A percentile compares a stretch with the other conserved stretches of the same genome.
Conservation (phyloP, 139 green algal genomes). For the Microglena sp. region DNA sequence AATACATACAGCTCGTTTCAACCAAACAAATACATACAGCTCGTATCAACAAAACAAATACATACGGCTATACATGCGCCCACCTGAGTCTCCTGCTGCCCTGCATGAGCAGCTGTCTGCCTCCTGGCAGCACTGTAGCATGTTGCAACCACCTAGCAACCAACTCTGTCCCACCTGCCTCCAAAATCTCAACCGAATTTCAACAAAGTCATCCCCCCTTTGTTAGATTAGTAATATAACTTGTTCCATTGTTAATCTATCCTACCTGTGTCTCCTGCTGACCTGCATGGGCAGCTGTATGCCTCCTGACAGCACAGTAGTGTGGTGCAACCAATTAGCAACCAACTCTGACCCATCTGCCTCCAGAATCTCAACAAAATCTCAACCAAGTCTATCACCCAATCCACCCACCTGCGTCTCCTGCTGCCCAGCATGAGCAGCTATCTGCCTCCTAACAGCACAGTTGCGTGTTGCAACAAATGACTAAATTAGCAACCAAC, state of each 20-base stretch:
- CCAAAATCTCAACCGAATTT: too few relatives aligned
- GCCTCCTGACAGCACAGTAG: constrained; percentile 72
- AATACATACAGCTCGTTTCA: too few relatives aligned
- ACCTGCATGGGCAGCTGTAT: constrained; percentile 54
- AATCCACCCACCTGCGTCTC: neutral
- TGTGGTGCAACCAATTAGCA: constrained; percentile 70
- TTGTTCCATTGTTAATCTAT: too few relatives aligned
- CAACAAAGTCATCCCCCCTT: too few relatives aligned
- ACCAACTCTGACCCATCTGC: too few relatives aligned
- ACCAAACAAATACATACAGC: too few relatives aligned
- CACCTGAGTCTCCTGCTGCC: constrained; percentile 55
- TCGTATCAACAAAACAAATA: neutral
- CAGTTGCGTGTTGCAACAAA: constrained; percentile 75
- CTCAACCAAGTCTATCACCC: too few relatives aligned
- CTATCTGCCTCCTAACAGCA: neutral
- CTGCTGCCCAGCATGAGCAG: neutral
- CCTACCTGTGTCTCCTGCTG: constrained; percentile 52
- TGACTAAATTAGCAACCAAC: too few relatives aligned
- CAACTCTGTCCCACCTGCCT: too few relatives aligned
- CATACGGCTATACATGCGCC: neutral
- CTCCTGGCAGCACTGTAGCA: constrained; percentile 73
- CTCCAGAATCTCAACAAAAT: too few relatives aligned
- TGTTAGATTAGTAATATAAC: too few relatives aligned
- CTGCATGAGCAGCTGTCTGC: constrained; percentile 56
- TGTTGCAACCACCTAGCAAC: too few relatives aligned